Evolutionary conservation across 106 monocot genomes (phyloP), one percentile per base, ranked within the genome.

Genomic region (Chionographis japonica): DNA sequence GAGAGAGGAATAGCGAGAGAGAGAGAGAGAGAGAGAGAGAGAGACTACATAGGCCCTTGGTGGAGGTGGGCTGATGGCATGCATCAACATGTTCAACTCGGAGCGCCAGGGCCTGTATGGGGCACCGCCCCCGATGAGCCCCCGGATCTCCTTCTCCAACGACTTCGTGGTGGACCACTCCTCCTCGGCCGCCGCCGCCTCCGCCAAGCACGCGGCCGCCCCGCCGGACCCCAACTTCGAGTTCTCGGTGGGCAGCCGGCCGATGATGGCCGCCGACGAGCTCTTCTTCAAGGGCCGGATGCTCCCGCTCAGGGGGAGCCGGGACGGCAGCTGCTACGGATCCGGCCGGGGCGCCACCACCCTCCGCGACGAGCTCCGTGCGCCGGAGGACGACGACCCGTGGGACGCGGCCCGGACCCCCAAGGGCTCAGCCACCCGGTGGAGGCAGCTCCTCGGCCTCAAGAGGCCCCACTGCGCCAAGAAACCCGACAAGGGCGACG

Each of bases 191-290:
- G 61, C 72, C 35, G 76, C 75, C 3, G 18, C 56, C 18, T 16
- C 57, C 8, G 11, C 18, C 36, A 36, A 54, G 50, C 54, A 1
- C 50, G 37, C 52, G n/a, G n/a, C n/a, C 3, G 50, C 39, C 8
- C 20, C 72, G 36, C 14, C 58, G 15, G 77, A 80, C 65, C 62
- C 75, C 3, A 69, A 89, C 82, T 89, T 89, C 59, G 89, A 89
- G 79, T 89, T 89, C 70, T 69, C 89, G 4, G 89, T 79, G 20
- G 79, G 85, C 52, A 70, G 74, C 53, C 72, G 73, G 46, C 78
- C 75, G 2, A 89, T 89, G 89, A 85, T 89, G 52, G 85, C 85
- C 4, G 89, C 89, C 37, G 89, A 89, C 66, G 85, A 89, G 71
- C 79, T 89, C 57, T 85, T 89, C 79, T 89, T 79, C 70, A 85